Evolutionary conservation across 805 yeast genomes (phyloP).

Genomic region (Isabelozyma heimii): DNA sequence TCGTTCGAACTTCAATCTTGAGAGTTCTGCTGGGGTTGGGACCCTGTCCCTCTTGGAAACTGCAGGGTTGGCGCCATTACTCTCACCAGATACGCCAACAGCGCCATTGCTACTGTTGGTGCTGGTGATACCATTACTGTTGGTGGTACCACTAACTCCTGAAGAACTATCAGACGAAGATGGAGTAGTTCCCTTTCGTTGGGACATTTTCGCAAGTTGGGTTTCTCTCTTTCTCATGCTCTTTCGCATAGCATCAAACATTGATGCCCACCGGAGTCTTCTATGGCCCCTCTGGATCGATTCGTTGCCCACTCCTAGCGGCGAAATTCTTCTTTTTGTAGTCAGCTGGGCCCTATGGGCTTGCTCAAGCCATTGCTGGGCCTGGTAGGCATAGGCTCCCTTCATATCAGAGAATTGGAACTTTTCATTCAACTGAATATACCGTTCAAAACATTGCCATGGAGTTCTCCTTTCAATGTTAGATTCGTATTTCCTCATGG

Average conservation of each 20-base stretch:
- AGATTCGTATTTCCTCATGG: slow-evolving; percentile 63
- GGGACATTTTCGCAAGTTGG: slow-evolving; percentile 36
- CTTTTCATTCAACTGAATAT: slow-evolving; percentile 86
- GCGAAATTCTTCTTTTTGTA: slow-evolving; percentile 84
- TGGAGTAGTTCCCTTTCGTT: slow-evolving; percentile 13
- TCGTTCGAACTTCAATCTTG: slow-evolving; percentile 78
- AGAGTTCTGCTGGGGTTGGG: slow-evolving; percentile 77
- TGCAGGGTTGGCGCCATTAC: slow-evolving; percentile 1
- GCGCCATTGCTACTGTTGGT: slow-evolving; percentile 1
- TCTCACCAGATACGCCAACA: background rate
- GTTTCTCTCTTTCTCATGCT: slow-evolving; percentile 85
- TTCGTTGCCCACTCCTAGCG: slow-evolving; percentile 90
- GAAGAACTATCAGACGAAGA: slow-evolving; percentile 1
- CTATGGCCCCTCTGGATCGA: slow-evolving; percentile 92
- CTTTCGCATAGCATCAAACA: slow-evolving; percentile 94
- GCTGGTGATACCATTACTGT: background rate
- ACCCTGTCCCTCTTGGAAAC: slow-evolving; percentile 51
- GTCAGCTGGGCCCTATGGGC: slow-evolving; percentile 87
- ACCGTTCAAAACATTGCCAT: slow-evolving; percentile 98
- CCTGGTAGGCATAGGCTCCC: slow-evolving; percentile 78
- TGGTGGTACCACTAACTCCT: slow-evolving; percentile 1
- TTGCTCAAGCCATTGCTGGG: slow-evolving; percentile 89
- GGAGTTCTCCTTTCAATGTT: slow-evolving; percentile 95
- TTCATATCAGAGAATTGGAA: slow-evolving; percentile 85
- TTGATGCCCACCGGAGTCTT: slow-evolving; percentile 90